Conservation (phyloP, 2,329 filamentous ascomycete genomes). For the Ophiocordyceps camponoti-floridani region DNA sequence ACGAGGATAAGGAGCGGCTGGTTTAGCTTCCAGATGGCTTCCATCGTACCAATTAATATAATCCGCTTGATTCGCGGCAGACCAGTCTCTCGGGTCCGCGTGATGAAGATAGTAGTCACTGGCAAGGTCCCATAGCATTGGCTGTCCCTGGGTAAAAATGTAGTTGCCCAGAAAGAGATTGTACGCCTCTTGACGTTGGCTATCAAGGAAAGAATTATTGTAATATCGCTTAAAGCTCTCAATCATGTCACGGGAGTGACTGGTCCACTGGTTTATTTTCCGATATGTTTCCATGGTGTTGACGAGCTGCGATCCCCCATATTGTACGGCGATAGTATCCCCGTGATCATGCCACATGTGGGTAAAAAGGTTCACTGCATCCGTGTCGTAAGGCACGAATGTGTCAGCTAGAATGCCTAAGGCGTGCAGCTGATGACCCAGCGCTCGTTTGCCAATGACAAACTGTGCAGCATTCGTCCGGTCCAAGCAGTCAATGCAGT, state of each 20-base stretch:
- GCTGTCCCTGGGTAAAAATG: constrained; percentile 68
- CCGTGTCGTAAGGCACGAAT: constrained; percentile 79
- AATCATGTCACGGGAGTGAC: constrained; percentile 94
- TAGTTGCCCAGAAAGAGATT: constrained; percentile 97
- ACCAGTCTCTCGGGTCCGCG: constrained; percentile 59
- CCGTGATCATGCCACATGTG: constrained; percentile 98
- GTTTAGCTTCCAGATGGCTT: constrained; percentile 44
- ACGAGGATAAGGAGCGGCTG: constrained; percentile 28
- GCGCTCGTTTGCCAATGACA: constrained; percentile 84
- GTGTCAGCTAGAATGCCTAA: constrained; percentile 70
- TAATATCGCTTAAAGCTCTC: constrained; percentile 99
- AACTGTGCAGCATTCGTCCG: constrained; percentile 96
- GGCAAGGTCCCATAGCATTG: constrained; percentile 89
- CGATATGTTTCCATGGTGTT: constrained; percentile 99
- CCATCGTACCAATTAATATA: constrained; percentile 88
- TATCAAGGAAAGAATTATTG: constrained; percentile 95
- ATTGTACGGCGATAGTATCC: constrained; percentile 94
- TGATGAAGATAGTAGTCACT: constrained; percentile 97
- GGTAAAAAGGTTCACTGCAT: constrained; percentile 89
- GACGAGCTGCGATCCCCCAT: constrained; percentile 90
- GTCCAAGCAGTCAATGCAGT: constrained; percentile 95
- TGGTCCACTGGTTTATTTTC: constrained; percentile 98
- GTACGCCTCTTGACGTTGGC: constrained; percentile 94
- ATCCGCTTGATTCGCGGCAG: constrained; percentile 39
- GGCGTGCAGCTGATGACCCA: constrained; percentile 83